These are phyloP conservation scores for Acanthamoeba quina DNA, from an alignment of 208 protist genomes.

Conservation along the genomic window DNA sequence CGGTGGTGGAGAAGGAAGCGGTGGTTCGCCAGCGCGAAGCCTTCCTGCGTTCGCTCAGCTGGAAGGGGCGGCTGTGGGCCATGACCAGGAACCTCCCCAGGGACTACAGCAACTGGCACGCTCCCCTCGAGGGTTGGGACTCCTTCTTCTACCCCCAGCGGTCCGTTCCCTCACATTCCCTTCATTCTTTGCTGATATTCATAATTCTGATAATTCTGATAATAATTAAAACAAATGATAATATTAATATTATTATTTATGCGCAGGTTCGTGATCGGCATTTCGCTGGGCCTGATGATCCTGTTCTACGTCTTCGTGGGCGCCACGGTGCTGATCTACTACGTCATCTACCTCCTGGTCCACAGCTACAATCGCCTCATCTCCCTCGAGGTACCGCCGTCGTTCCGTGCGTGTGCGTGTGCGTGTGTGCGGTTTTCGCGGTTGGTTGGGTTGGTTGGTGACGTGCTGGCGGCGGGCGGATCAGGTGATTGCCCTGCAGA, in stretches of 20 bases:
- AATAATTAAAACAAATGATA: background rate
- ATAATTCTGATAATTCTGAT: slow-evolving; percentile 93
- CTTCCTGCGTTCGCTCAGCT: slow-evolving; percentile 8
- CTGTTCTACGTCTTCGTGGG: slow-evolving; percentile 53
- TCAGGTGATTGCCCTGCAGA: slow-evolving; percentile 1
- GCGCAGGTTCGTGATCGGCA: slow-evolving; percentile 36
- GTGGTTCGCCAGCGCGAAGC: background rate
- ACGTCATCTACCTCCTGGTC: slow-evolving; percentile 98
- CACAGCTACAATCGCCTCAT: slow-evolving; percentile 99
- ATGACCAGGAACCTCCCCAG: background rate
- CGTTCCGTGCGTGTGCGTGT: background rate
- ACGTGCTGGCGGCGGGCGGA: background rate
- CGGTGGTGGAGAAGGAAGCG: slow-evolving; percentile 87
- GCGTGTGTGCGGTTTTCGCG: no score
- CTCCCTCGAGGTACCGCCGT: slow-evolving; percentile 98
- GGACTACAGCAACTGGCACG: slow-evolving; percentile 95
- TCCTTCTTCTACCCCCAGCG: slow-evolving; percentile 50
- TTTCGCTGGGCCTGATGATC: slow-evolving; percentile 21
- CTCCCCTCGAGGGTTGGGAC: slow-evolving; percentile 2
- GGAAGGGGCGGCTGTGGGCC: background rate
- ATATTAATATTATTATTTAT: background rate
- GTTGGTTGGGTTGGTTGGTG: background rate
- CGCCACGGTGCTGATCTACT: slow-evolving; percentile 50
- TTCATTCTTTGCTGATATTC: slow-evolving; percentile 93
- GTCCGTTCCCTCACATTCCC: background rate